A percentile compares a stretch with the other conserved stretches of the same genome.
phyloP scores from a whole-genome alignment of 2,329 filamentous ascomycete genomes.

The Trichoderma sp. region DNA sequence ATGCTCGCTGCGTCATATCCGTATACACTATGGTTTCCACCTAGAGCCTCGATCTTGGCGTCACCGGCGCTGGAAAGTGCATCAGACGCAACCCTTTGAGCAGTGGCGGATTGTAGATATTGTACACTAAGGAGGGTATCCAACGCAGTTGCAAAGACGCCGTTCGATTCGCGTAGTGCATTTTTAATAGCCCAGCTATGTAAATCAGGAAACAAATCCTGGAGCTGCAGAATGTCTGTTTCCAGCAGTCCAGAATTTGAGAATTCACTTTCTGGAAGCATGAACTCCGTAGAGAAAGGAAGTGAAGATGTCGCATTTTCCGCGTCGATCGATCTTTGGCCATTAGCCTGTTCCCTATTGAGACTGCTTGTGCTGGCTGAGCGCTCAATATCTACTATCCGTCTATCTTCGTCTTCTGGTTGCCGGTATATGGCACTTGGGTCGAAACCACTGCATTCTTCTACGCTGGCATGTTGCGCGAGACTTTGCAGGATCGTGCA shows the following conservation, averaged over 20 bases:
- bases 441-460: slow-evolving; percentile 78
- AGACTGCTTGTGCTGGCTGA: background rate
- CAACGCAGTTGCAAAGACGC: slow-evolving; percentile 69
- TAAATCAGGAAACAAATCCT: slow-evolving; percentile 70
- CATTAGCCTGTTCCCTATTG: background rate
- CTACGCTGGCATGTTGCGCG: slow-evolving; percentile 61
- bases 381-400: slow-evolving; percentile 28
- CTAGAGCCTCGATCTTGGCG: slow-evolving; percentile 3
- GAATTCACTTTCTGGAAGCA: slow-evolving; percentile 33
- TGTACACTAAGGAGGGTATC: slow-evolving; percentile 80
- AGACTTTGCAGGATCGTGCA: slow-evolving; percentile 64
- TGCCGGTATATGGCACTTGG: slow-evolving; percentile 67
- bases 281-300: slow-evolving; percentile 27
- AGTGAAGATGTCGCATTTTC: slow-evolving; percentile 34
- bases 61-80: slow-evolving; percentile 67
- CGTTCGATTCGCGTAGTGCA: slow-evolving; percentile 66
- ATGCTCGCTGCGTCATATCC: background rate
- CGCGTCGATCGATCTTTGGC: slow-evolving; percentile 34
- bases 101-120: slow-evolving; percentile 69
- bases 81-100: slow-evolving; percentile 74
- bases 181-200: slow-evolving; percentile 66
- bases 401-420: slow-evolving; percentile 29
- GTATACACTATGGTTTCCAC: background rate
- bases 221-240: slow-evolving; percentile 64
- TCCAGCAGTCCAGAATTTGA: slow-evolving; percentile 52